A percentile compares a stretch with the other conserved stretches of the same genome.
Conservation (phyloP, 116 monocot genomes). For the Zostera marina region DNA sequence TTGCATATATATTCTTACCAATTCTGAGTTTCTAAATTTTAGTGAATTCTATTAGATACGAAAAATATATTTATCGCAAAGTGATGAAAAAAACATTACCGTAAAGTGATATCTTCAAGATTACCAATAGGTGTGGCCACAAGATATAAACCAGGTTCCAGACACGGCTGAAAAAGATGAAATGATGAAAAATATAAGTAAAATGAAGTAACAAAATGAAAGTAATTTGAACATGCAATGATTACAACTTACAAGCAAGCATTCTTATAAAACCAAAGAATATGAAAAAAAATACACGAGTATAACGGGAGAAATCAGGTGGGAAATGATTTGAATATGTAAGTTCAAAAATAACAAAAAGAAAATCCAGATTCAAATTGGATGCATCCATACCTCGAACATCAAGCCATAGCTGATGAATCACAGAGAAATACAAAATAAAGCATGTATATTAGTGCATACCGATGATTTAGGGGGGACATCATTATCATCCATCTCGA, state of each 20-base stretch:
- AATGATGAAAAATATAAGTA: background rate
- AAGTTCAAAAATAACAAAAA: too few relatives aligned
- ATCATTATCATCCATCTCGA: background rate
- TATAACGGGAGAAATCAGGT: too few relatives aligned
- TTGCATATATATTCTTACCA: too few relatives aligned
- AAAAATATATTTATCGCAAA: background rate
- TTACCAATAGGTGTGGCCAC: slow-evolving; percentile 96
- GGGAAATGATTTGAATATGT: too few relatives aligned
- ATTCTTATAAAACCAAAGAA: too few relatives aligned
- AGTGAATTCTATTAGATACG: background rate
- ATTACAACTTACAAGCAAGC: too few relatives aligned
- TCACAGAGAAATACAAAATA: background rate
- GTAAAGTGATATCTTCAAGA: slow-evolving; percentile 92
- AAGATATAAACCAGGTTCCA: slow-evolving; percentile 76
- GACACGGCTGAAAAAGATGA: slow-evolving; percentile 21
- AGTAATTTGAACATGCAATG: background rate
- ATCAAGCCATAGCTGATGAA: background rate
- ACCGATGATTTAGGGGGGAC: slow-evolving; percentile 1
- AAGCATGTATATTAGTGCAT: too few relatives aligned
- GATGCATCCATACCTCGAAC: too few relatives aligned
- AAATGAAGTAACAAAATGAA: background rate
- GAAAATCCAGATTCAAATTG: too few relatives aligned
- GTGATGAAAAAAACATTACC: slow-evolving; percentile 20
- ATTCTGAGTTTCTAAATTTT: too few relatives aligned
- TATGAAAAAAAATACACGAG: too few relatives aligned